Percentiles rank a stretch among this genome's conserved stretches.
phyloP scores from a whole-genome alignment of 2,329 filamentous ascomycete species.

The Xylariaceae sp. region DNA sequence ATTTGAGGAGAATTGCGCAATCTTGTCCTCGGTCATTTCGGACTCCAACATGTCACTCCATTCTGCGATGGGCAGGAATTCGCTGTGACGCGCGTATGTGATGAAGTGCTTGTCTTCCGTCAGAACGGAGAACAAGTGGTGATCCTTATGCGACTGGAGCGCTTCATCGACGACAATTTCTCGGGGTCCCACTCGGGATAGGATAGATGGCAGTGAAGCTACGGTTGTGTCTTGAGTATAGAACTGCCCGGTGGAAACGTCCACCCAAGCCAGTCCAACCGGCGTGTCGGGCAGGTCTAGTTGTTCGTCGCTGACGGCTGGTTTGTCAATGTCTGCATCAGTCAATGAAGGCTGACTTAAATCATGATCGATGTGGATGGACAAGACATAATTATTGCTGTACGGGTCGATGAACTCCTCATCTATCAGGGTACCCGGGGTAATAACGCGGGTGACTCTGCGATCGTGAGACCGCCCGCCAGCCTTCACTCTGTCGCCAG shows the following conservation, averaged over 20 bases:
- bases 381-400: slow-evolving; percentile 87
- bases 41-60: slow-evolving; percentile 78
- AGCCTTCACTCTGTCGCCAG: slow-evolving; percentile 63
- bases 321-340: not conserved
- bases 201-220: slow-evolving; percentile 66
- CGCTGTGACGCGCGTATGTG: slow-evolving; percentile 57
- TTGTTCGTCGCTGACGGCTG: not conserved
- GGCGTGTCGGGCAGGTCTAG: slow-evolving; percentile 19
- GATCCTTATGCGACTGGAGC: slow-evolving; percentile 51
- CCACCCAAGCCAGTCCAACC: slow-evolving; percentile 81
- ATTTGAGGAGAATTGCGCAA: slow-evolving; percentile 54
- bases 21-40: slow-evolving; percentile 51
- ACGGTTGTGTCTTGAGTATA: slow-evolving; percentile 73
- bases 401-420: slow-evolving; percentile 96
- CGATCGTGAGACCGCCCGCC: slow-evolving; percentile 81
- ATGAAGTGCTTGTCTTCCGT: slow-evolving; percentile 71
- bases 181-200: slow-evolving; percentile 76
- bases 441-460: slow-evolving; percentile 79
- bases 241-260: slow-evolving; percentile 92
- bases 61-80: slow-evolving; percentile 48
- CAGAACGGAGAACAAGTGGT: slow-evolving; percentile 61
- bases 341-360: slow-evolving; percentile 22
- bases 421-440: slow-evolving; percentile 91
- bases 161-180: slow-evolving; percentile 75
- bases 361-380: slow-evolving; percentile 54